Conservation (phyloP, 176 grass and related monocot species). For the Oryza nivara region DNA sequence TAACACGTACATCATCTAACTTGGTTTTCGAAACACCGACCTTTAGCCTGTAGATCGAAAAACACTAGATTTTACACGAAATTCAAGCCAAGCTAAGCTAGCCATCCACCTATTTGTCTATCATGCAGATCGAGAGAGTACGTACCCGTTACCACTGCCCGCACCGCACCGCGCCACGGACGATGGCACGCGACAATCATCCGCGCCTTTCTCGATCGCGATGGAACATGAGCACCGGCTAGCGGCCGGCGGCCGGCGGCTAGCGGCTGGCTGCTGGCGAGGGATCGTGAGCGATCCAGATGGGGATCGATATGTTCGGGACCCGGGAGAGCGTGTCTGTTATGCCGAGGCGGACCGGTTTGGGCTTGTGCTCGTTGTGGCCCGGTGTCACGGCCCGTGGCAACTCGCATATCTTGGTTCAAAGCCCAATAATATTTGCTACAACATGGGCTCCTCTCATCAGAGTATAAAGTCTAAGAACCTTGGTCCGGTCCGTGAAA, state of each 20-base stretch:
- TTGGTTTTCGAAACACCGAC: background rate
- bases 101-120: too few species aligned
- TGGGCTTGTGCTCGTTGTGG: background rate
- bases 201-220: background rate
- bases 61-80: background rate
- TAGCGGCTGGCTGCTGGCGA: too few species aligned
- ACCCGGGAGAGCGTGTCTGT: too few species aligned
- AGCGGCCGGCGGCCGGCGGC: too few species aligned
- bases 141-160: background rate
- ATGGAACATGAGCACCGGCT: background rate
- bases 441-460: background rate
- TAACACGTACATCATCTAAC: background rate
- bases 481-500: background rate
- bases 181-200: background rate
- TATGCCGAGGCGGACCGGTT: background rate
- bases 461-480: background rate
- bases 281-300: background rate
- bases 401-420: background rate
- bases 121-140: background rate
- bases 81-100: background rate
- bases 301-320: background rate
- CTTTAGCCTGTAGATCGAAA: background rate
- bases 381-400: too few species aligned
- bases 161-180: background rate
- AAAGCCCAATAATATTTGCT: background rate